phyloP scores from a whole-genome alignment of 2,329 filamentous ascomycete genomes.

The Diaporthe sp. region DNA sequence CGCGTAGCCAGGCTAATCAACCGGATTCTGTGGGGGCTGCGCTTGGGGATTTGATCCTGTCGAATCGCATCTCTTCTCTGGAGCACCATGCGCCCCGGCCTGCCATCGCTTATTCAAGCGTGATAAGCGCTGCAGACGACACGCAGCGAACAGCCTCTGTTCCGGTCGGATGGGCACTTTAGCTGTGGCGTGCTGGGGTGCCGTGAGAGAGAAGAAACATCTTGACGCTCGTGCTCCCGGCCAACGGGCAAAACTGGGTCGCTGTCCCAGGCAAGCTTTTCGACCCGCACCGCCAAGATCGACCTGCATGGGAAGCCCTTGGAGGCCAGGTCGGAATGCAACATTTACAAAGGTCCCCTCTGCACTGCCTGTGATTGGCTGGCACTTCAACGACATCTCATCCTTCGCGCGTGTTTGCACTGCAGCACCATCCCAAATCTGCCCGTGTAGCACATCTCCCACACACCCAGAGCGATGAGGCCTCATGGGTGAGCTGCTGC shows the following conservation, averaged over 20 bases:
- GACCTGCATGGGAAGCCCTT: neutral
- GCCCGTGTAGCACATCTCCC: neutral
- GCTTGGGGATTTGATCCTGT: constrained; percentile 4
- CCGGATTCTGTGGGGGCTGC: constrained; percentile 1
- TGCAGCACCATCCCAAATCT: neutral
- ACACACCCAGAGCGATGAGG: too few relatives aligned
- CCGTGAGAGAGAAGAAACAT: too few relatives aligned
- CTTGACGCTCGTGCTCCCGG: neutral
- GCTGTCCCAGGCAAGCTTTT: constrained; percentile 3
- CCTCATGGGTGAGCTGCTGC: neutral
- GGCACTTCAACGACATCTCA: constrained; percentile 11
- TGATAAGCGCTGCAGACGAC: neutral
- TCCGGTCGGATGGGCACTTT: neutral
- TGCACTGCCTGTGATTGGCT: neutral
- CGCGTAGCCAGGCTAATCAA: neutral
- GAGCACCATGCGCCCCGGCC: neutral
- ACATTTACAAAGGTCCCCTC: neutral
- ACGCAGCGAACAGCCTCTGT: neutral
- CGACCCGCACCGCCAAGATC: constrained; percentile 12
- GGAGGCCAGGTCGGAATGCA: neutral
- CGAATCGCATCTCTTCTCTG: constrained; percentile 13
- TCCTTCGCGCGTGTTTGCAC: constrained; percentile 7
- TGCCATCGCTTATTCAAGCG: neutral
- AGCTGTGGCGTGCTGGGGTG: neutral
- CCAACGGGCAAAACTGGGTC: constrained; percentile 19